Evolutionary conservation across 2,329 filamentous ascomycete genomes (phyloP), one percentile per base, ranked within the genome.

Genomic region (Cladosporium sp.): DNA sequence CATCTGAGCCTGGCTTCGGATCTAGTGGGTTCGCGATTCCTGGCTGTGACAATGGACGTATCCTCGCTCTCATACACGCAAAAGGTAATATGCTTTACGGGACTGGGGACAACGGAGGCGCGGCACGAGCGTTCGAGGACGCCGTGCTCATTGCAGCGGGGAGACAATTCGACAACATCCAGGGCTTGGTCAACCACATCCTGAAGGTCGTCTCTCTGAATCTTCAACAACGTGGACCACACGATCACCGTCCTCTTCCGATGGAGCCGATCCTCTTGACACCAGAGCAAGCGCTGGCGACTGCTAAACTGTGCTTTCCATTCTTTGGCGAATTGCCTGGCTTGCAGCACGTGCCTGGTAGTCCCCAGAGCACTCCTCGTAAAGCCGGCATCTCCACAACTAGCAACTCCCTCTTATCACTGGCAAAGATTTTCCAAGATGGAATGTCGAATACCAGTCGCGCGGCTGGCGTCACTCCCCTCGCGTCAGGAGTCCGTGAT

Each of bases 61-160:
- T 98, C 63, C 79, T 98, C 42, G 87, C 90, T n/a, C 78, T 98
- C 13, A 84, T 97, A 38, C 93, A 98, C 70, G 91, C 92, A 16
- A 98, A 97, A 70, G 93, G 92, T n/a, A 97, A 97, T 58, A 95
- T 97, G 86, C 77, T 97, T 1, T 98, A 98, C 70, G 84, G 88
- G 22, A 74, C 95, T 31, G 92, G 92, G 43, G 86, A 96, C 59
- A 87, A 93, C 58, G 76, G 79, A 37, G 82, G 79, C 38, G 93
- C 93, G 40, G 90, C 92, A 1, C 82, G 84, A 61, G 89, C 93
- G 3, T 98, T 98, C 61, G 93, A 98, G 68, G 90, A 96, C 68
- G 92, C 91, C 0, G 89, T 98, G 3, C 72, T 96, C 49, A 92
- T 98, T 57, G 91, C 89, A 54, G 81, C 87, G 28, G 91, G 90